These are phyloP conservation scores for Botrytis cinerea DNA, from an alignment of 2,329 filamentous ascomycete genomes.

Conservation along the genomic window DNA sequence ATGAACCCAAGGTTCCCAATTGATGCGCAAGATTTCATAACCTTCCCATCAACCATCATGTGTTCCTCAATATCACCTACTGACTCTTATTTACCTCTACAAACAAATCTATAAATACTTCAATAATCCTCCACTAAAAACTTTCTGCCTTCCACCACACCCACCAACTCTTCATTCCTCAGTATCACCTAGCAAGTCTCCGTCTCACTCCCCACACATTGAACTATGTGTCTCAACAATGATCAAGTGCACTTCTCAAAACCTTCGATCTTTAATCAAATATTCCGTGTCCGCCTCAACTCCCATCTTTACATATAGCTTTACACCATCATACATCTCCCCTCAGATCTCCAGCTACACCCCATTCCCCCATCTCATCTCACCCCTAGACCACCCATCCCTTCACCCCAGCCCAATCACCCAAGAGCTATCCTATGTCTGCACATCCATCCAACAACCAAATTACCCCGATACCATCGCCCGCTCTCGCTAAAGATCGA, in stretches of 20 bases:
- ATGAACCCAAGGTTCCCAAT: background rate
- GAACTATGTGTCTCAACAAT: background rate
- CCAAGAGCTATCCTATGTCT: background rate
- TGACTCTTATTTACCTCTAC: background rate
- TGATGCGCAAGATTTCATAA: rapidly evolving
- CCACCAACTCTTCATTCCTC: background rate
- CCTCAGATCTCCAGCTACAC: background rate
- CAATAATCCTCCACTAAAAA: background rate
- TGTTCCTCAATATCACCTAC: rapidly evolving
- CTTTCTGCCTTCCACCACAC: rapidly evolving
- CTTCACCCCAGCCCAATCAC: background rate
- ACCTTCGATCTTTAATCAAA: too few relatives aligned
- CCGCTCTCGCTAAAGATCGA: too few relatives aligned
- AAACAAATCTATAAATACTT: background rate
- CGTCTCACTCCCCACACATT: too few relatives aligned
- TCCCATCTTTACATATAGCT: background rate
- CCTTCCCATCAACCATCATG: background rate
- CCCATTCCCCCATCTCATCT: background rate
- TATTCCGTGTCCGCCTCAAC: background rate
- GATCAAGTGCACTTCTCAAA: background rate
- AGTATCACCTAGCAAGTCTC: too few relatives aligned
- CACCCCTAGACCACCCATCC: background rate
- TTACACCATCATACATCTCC: background rate
- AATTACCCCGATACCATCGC: too few relatives aligned
- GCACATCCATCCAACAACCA: too few relatives aligned